Evolutionary conservation across 306 rosid genomes (phyloP), one percentile per base, ranked within the genome.

Genomic region (Gastrolobium villosum): DNA sequence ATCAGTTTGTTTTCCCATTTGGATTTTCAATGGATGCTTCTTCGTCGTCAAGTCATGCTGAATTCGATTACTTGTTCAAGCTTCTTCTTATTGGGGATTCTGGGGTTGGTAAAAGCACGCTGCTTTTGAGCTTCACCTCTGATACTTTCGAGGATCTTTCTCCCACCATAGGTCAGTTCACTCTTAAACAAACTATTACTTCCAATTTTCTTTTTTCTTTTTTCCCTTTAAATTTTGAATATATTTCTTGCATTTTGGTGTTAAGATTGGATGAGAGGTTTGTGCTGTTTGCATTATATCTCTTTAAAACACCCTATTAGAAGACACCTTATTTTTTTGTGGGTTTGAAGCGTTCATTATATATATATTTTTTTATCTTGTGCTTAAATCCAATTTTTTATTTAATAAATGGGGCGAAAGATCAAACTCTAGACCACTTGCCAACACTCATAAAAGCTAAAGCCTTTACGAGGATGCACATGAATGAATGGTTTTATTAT

Each of bases 31-130:
- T 90, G 98, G 89, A 86, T 32, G 83, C 83, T 28, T 72, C 89
- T 20, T 20, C 26, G 26, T 20, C 94, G 10, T 82, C 84, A 28
- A 78, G 34, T 75, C 92, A 54, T 35, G 70, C 88, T 11, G 97
- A 92, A 72, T 94, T 90, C 65, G 96, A 94, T 61, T 90, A 87
- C 83, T 78, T 90, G 79, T 94, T 94, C 82, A 94, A 94, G 89
- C 81, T 92, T 74, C 78, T 94, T 49, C 26, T 94, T 69, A 90
- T 92, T 55, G 97, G 97, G 50, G 97, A 92, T 70, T 90, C 97
- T 0, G 98, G 93, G 9, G 96, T 92, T 63, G 98, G 96, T 31
- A 94, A 94, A 79, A 94, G 98, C 86, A 84, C 91, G 6, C 84
- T 92, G 2, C 87, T 94, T 50, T 86, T 92, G 83, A 75, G 91